These are phyloP conservation scores for Kandelia obovata DNA, from an alignment of 345 rosid species.

Conservation along the genomic window DNA sequence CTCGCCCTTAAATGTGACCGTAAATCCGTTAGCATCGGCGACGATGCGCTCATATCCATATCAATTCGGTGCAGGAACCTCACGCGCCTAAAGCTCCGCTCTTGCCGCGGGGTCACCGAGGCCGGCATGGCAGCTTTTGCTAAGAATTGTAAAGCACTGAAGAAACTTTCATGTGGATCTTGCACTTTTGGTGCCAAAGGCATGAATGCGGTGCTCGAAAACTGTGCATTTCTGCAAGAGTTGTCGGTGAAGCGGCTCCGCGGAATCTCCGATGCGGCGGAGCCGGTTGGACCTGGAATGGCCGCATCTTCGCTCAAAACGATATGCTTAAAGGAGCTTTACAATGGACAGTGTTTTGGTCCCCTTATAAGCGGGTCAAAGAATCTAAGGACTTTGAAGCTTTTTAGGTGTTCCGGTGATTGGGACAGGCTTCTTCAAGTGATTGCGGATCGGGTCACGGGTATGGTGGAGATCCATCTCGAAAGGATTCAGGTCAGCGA, in stretches of 20 bases:
- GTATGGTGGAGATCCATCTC: slow-evolving; percentile 41
- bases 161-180: slow-evolving; percentile 42
- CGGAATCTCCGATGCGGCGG: background rate
- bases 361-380: slow-evolving; percentile 28
- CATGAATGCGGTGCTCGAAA: slow-evolving; percentile 29
- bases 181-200: slow-evolving; percentile 38
- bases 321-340: slow-evolving; percentile 41
- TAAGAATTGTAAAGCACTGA: slow-evolving; percentile 56
- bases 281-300: background rate
- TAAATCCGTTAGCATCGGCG: slow-evolving; percentile 35
- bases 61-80: slow-evolving; percentile 57
- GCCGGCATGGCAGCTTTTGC: slow-evolving; percentile 59
- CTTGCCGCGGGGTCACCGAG: slow-evolving; percentile 66
- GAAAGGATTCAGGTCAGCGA: slow-evolving; percentile 43
- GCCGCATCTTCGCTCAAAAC: slow-evolving; percentile 2
- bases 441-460: slow-evolving; percentile 12
- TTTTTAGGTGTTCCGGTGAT: slow-evolving; percentile 46
- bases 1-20: slow-evolving; percentile 50
- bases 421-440: slow-evolving; percentile 39
- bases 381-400: slow-evolving; percentile 21
- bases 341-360: slow-evolving; percentile 38
- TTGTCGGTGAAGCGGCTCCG: slow-evolving; percentile 46
- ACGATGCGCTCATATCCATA: slow-evolving; percentile 31
- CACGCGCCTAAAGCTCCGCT: slow-evolving; percentile 66
- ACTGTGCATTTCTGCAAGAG: slow-evolving; percentile 38